Conservation (phyloP, 257 asterid genomes). For the Solanum paucissectum region DNA sequence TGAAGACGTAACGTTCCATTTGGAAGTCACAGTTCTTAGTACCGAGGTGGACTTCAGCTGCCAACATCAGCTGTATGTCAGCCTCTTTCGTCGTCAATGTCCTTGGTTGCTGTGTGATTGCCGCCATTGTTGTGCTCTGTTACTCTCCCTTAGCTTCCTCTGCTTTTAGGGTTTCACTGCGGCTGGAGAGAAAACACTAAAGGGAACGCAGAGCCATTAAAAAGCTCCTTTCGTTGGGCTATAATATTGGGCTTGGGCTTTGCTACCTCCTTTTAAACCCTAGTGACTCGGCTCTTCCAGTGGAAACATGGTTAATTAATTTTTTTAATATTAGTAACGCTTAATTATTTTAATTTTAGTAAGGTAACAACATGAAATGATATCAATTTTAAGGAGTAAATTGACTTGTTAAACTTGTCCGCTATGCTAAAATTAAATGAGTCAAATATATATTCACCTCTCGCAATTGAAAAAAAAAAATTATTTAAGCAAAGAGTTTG, state of each 20-base stretch:
- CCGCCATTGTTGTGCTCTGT: not conserved
- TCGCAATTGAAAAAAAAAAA: too few species aligned
- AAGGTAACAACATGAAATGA: not conserved
- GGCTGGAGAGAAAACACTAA: not conserved
- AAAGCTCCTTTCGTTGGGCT: not conserved
- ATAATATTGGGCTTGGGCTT: not conserved
- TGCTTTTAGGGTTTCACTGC: not conserved
- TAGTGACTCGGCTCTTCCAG: not conserved
- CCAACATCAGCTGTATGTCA: slow-evolving; percentile 1
- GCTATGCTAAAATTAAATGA: too few species aligned
- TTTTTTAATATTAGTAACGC: too few species aligned
- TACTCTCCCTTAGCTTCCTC: not conserved
- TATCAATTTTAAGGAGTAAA: too few species aligned
- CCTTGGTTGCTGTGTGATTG: not conserved
- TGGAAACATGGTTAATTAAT: not conserved
- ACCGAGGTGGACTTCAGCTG: slow-evolving; percentile 1
- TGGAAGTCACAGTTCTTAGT: not conserved
- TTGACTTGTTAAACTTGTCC: too few species aligned
- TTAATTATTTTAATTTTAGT: too few species aligned
- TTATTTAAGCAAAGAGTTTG: too few species aligned
- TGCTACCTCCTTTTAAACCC: not conserved
- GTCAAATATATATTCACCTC: too few species aligned
- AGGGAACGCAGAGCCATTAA: not conserved
- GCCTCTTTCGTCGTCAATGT: not conserved
- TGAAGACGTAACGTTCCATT: not conserved